These are phyloP conservation scores for Fusarium fracticaudum DNA, from an alignment of 2,329 filamentous ascomycete genomes.

Conservation along the genomic window DNA sequence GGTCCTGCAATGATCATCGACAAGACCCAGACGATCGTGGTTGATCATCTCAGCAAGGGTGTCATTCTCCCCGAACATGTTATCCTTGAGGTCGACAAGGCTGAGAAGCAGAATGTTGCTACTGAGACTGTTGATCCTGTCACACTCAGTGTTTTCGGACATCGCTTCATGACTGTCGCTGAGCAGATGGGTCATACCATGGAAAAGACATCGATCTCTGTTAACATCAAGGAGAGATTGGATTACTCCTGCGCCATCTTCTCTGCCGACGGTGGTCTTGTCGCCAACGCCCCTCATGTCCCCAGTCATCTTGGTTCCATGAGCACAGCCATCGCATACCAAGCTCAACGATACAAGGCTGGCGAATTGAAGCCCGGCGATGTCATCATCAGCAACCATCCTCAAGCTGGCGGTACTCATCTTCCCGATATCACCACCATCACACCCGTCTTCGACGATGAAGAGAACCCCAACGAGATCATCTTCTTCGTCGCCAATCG, in stretches of 20 bases:
- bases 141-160: constrained; percentile 77
- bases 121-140: constrained; percentile 72
- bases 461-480: constrained; percentile 42
- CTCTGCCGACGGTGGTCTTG: constrained; percentile 63
- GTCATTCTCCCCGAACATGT: constrained; percentile 48
- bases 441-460: constrained; percentile 44
- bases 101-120: constrained; percentile 16
- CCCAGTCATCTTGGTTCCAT: constrained; percentile 36
- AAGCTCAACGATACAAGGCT: constrained; percentile 29
- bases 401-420: constrained; percentile 43
- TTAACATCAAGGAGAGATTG: constrained; percentile 81
- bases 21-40: constrained; percentile 78
- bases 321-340: constrained; percentile 36
- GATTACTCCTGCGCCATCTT: constrained; percentile 85
- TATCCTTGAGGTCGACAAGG: constrained; percentile 46
- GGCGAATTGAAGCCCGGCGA: constrained; percentile 35
- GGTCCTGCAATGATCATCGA: constrained; percentile 79
- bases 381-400: constrained; percentile 37
- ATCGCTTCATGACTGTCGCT: constrained; percentile 84
- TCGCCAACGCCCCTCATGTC: constrained; percentile 35
- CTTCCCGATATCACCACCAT: constrained; percentile 43
- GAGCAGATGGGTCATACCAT: constrained; percentile 83
- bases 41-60: constrained; percentile 58
- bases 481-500: constrained; percentile 48
- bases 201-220: constrained; percentile 79